phyloP scores from a whole-genome alignment of 1,284 basidiomycete species.

The Ustilago curta region DNA sequence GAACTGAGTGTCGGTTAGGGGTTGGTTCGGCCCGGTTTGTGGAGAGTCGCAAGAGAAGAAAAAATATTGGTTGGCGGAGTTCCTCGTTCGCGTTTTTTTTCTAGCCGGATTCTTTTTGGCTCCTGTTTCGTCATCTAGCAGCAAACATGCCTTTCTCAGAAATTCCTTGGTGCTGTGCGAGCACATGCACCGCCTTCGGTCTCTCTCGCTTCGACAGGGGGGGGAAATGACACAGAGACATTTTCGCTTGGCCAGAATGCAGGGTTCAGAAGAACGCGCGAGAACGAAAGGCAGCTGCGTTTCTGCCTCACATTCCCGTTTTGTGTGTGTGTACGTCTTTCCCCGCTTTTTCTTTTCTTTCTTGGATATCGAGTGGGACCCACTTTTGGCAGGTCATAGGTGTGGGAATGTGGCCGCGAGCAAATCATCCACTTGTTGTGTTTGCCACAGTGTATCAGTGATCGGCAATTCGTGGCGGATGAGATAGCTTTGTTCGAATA shows the following conservation, averaged over 20 bases:
- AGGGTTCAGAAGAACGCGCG: constrained; percentile 6
- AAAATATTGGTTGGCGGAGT: constrained; percentile 17
- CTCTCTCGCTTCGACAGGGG: not conserved
- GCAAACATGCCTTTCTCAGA: not conserved
- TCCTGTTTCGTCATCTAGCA: constrained; percentile 34
- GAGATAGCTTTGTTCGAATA: too few relatives aligned
- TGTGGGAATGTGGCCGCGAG: not conserved
- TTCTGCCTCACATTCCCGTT: too few relatives aligned
- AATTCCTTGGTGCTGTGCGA: not conserved
- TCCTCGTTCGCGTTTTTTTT: too few relatives aligned
- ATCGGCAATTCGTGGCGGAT: too few relatives aligned
- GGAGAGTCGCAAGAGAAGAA: too few relatives aligned
- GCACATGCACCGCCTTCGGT: constrained; percentile 16
- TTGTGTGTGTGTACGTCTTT: too few relatives aligned
- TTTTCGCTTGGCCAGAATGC: not conserved
- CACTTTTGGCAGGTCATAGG: not conserved
- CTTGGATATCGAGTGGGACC: not conserved
- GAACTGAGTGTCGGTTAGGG: not conserved
- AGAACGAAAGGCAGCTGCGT: too few relatives aligned
- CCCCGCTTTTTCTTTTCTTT: not conserved
- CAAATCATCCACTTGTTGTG: too few relatives aligned
- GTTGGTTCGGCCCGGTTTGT: constrained; percentile 9
- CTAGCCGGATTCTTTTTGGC: too few relatives aligned
- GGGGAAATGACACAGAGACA: constrained; percentile 18
- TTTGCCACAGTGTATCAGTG: too few relatives aligned